phyloP scores from a whole-genome alignment of 2,329 filamentous ascomycete species.

The Teratosphaeria nubilosa region DNA sequence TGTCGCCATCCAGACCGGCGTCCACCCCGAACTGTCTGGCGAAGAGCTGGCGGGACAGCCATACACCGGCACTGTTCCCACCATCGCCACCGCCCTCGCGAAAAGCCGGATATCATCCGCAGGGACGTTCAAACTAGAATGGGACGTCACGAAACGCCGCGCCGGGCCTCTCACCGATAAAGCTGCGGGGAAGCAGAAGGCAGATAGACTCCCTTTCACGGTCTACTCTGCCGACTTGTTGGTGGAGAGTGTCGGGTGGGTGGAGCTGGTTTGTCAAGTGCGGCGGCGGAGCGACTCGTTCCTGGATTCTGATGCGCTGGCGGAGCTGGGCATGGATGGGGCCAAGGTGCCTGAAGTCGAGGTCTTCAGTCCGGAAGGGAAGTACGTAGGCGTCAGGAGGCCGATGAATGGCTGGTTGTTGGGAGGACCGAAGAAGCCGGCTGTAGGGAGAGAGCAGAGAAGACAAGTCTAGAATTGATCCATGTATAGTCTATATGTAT shows the following conservation, averaged over 20 bases:
- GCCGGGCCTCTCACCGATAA: constrained; percentile 59
- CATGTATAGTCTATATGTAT: neutral
- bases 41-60: constrained; percentile 38
- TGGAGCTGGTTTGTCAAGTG: constrained; percentile 78
- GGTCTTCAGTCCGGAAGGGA: constrained; percentile 76
- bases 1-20: constrained; percentile 53
- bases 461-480: neutral
- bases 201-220: constrained; percentile 65
- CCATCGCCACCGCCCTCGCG: constrained; percentile 43
- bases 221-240: constrained; percentile 75
- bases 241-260: constrained; percentile 86
- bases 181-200: constrained; percentile 51
- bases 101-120: constrained; percentile 44
- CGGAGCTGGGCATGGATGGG: constrained; percentile 5
- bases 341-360: constrained; percentile 55
- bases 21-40: constrained; percentile 5
- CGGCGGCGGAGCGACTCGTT: constrained; percentile 32
- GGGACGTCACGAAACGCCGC: constrained; percentile 74
- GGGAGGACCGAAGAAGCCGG: constrained; percentile 37
- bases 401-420: constrained; percentile 65
- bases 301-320: constrained; percentile 8
- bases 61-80: constrained; percentile 46
- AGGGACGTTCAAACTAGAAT: constrained; percentile 62
- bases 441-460: neutral
- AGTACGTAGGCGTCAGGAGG: constrained; percentile 55